Evolutionary conservation across 306 rosid species (phyloP), one percentile per base, ranked within the genome.

Genomic region (Benincasa hispida): DNA sequence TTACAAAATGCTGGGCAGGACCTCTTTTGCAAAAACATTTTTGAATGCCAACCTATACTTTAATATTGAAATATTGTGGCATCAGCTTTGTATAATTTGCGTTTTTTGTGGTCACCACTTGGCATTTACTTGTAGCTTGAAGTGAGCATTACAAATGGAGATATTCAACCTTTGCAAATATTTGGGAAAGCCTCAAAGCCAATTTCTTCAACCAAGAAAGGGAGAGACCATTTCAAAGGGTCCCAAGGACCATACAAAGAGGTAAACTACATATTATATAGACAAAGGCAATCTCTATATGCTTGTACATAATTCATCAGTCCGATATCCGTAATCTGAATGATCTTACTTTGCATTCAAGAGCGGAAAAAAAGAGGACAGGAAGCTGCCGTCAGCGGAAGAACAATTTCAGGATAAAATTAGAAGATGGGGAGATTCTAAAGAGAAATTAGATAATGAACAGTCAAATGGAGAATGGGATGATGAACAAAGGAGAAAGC

Each of bases 101-200:
- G 51, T 45, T 45, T 45, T 45, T 45, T 45, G 12, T 35, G 18
- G 28, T 17, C 56, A 45, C 39, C 14, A 24, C 58, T 47, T 47
- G 24, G 6, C 24, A 15, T 70, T 27, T 70, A 15, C 53, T 39
- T 80, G 82, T 85, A 94, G 99, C 79, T 92, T 54, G 99, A 92
- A 85, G 89, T 87, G 45, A 92, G 97, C 82, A 86, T 94, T 48
- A 89, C 80, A 79, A 92, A 90, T 81, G 99, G 99, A 76, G 99
- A 94, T 84, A 76, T 94, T 62, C 85, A 90, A 81, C 87, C 89
- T 34, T 85, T 94, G 81, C 89, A 77, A 72, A 78, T 90, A 74
- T 92, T 92, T 75, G 82, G 88, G 18, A 86, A 78, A 56, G 76
- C 86, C 55, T 62, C 82, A 25, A 82, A 86, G 82, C 67, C 79